A percentile compares a stretch with the other conserved stretches of the same genome.
These are phyloP conservation scores for Scenedesmus sp. DNA, from an alignment of 163 green algal genomes.

Conservation along the genomic window DNA sequence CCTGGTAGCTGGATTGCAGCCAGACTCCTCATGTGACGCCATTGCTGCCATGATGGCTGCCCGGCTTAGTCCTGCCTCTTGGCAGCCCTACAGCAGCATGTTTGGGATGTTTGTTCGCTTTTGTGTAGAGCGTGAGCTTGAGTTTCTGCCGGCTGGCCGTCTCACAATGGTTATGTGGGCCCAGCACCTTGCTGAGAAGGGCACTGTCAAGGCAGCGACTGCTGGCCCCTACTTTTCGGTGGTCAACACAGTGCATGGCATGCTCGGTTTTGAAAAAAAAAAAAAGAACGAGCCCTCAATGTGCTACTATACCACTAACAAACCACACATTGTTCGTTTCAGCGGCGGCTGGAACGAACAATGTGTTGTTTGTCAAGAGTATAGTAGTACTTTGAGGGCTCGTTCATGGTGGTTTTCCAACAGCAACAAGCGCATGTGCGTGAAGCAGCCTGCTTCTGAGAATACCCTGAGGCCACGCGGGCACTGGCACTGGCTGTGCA, in stretches of 20 bases:
- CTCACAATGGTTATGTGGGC: neutral
- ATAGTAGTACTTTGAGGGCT: no score
- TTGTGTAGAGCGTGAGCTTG: neutral
- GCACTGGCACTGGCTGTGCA: neutral
- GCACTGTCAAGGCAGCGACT: neutral
- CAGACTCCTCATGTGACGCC: neutral
- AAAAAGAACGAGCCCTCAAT: no score
- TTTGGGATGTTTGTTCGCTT: slow-evolving; percentile 3
- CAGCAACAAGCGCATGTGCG: no score
- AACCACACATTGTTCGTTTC: no score
- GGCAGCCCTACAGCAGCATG: neutral
- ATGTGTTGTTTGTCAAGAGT: no score
- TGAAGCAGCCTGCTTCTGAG: no score
- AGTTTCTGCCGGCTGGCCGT: neutral
- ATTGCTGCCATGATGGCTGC: neutral
- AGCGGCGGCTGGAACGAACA: no score
- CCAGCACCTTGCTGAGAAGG: neutral
- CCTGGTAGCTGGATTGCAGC: no score
- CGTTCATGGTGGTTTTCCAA: no score
- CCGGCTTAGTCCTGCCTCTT: neutral
- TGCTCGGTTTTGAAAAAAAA: neutral
- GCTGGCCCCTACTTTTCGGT: neutral
- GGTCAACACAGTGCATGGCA: neutral
- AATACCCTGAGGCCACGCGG: no score
- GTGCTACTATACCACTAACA: no score